Conservation (phyloP, 2,329 filamentous ascomycete genomes). For the Ceratocystis cacaofunesta region DNA sequence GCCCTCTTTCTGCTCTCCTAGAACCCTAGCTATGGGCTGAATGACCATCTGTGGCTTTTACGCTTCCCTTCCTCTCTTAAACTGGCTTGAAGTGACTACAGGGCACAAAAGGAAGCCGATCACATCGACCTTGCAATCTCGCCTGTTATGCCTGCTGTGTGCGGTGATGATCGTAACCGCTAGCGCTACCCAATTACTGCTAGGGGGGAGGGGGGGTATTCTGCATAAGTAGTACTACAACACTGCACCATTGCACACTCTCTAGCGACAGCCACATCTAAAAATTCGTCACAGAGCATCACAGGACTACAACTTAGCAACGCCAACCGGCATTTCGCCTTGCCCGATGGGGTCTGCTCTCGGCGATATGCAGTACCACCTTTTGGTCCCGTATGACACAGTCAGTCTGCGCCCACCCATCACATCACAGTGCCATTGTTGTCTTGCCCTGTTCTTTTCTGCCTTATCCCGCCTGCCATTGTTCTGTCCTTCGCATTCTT, state of each 20-base stretch:
- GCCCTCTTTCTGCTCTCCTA: not conserved
- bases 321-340: not conserved
- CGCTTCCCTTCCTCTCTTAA: not conserved
- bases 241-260: not conserved
- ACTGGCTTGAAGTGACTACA: not conserved
- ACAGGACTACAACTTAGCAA: not conserved
- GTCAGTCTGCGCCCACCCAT: not conserved
- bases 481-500: not conserved
- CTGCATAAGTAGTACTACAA: not conserved
- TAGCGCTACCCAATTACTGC: not conserved
- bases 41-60: not conserved
- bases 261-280: not conserved
- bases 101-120: constrained; percentile 1
- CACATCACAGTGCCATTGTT: not conserved
- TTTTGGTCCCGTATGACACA: not conserved
- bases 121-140: not conserved
- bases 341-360: not conserved
- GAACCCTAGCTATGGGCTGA: not conserved
- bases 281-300: not conserved
- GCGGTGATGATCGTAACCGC: not conserved
- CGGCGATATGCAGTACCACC: not conserved
- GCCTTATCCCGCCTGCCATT: not conserved
- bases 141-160: not conserved
- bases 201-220: not conserved
- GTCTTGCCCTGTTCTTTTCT: not conserved